Conservation (phyloP, 768 basidiomycete species). For the Termitomyces sp. region DNA sequence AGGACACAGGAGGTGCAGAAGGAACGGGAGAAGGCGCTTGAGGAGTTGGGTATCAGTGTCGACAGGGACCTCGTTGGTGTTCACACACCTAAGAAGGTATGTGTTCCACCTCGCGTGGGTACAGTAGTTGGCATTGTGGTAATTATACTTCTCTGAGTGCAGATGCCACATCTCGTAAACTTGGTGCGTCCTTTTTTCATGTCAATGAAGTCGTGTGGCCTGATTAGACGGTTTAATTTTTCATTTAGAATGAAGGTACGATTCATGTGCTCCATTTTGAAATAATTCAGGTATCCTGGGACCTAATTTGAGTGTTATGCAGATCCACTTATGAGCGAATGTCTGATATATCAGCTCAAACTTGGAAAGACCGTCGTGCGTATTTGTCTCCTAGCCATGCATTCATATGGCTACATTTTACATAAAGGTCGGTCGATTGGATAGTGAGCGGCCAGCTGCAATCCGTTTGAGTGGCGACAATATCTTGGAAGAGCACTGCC, state of each 20-base stretch:
- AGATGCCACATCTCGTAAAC: constrained; percentile 95
- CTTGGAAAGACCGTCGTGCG: constrained; percentile 16
- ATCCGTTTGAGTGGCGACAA: constrained; percentile 92
- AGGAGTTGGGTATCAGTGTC: constrained; percentile 95
- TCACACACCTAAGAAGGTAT: constrained; percentile 94
- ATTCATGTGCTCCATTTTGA: constrained; percentile 6
- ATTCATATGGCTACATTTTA: background rate
- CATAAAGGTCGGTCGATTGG: constrained; percentile 75
- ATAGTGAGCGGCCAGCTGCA: constrained; percentile 74
- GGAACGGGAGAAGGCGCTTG: constrained; percentile 94
- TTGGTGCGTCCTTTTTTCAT: constrained; percentile 49
- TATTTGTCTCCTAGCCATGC: constrained; percentile 7
- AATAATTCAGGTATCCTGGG: constrained; percentile 1
- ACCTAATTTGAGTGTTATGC: constrained; percentile 10
- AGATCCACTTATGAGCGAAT: constrained; percentile 98
- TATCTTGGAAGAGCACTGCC: constrained; percentile 89
- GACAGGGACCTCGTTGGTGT: constrained; percentile 97
- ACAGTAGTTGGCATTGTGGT: constrained; percentile 5
- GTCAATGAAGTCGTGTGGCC: constrained; percentile 7
- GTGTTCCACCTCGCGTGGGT: constrained; percentile 20
- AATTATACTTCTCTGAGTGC: constrained; percentile 8
- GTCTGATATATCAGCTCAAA: constrained; percentile 59
- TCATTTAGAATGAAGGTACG: constrained; percentile 64
- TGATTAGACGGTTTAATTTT: constrained; percentile 9
- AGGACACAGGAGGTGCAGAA: constrained; percentile 93